Percentiles rank a stretch among this genome's conserved stretches.
phyloP scores from a whole-genome alignment of 1,284 basidiomycete species.

The Ustilago trichophora region DNA sequence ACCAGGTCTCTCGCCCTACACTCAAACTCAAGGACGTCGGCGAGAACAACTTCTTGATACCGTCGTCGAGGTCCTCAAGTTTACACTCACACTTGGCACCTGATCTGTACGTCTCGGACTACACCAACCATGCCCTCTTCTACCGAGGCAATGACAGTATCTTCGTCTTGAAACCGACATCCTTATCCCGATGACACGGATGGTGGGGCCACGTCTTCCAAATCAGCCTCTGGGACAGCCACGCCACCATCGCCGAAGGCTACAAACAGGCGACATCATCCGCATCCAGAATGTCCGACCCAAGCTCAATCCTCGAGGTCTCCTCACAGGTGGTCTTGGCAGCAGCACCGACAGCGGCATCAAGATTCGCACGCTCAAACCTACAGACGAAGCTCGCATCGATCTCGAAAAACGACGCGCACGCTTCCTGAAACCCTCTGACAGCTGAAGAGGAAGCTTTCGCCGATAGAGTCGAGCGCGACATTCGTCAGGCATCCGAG shows the following conservation, averaged over 20 bases:
- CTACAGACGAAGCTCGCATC: constrained; percentile 28
- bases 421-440: constrained; percentile 19
- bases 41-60: constrained; percentile 52
- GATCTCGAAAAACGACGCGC: constrained; percentile 24
- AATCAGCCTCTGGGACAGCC: constrained; percentile 55
- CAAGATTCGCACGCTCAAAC: constrained; percentile 45
- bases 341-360: constrained; percentile 40
- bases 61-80: constrained; percentile 56
- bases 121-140: constrained; percentile 48
- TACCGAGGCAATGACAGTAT: constrained; percentile 49
- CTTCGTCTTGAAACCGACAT: constrained; percentile 15
- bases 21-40: constrained; percentile 32
- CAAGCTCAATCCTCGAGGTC: constrained; percentile 38
- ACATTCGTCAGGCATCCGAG: constrained; percentile 1
- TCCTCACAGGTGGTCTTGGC: constrained; percentile 52
- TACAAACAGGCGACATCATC: constrained; percentile 51
- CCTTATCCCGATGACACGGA: constrained; percentile 35
- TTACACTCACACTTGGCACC: constrained; percentile 46
- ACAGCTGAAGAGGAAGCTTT: constrained; percentile 25
- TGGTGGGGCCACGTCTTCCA: constrained; percentile 54
- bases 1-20: constrained; percentile 23
- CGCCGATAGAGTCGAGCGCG: constrained; percentile 25
- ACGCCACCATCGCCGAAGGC: constrained; percentile 46
- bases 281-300: constrained; percentile 52
- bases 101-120: constrained; percentile 60